Evolutionary conservation across 192 early-diverging fungal genomes (phyloP).

Genomic region (Obelidium mucronatum): DNA sequence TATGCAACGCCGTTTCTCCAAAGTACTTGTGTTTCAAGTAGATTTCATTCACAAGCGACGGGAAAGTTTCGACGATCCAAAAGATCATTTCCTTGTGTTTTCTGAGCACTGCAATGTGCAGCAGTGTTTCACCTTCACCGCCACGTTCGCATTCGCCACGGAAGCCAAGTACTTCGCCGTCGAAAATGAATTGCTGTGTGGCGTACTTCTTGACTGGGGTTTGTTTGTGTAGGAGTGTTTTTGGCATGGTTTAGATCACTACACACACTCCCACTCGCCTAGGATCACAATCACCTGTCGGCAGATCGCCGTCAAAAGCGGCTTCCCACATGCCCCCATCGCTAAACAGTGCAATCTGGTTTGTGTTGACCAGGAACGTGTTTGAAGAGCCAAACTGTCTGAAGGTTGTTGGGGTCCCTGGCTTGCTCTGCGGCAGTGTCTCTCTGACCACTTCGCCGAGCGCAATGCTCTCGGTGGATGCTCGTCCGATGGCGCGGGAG

Average conservation of each 20-base stretch:
- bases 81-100: slow-evolving; percentile 12
- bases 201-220: neutral
- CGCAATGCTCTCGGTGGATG: no score
- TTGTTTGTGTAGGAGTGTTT: no score
- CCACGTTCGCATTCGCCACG: slow-evolving; percentile 30
- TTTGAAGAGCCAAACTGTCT: neutral
- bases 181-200: neutral
- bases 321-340: slow-evolving; percentile 21
- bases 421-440: no score
- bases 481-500: no score
- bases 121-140: slow-evolving; percentile 33
- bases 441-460: no score
- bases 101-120: slow-evolving; percentile 27
- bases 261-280: no score
- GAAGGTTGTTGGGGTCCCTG: no score
- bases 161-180: neutral
- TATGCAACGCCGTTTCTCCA: slow-evolving; percentile 29
- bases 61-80: slow-evolving; percentile 30
- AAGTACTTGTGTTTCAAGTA: slow-evolving; percentile 26
- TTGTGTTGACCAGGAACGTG: neutral
- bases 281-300: neutral
- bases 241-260: no score
- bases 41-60: slow-evolving; percentile 18
- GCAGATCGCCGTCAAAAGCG: slow-evolving; percentile 5
- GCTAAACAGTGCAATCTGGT: neutral